A percentile compares a stretch with the other conserved stretches of the same genome.
Evolutionary conservation across 768 basidiomycete species (phyloP).

Genomic region (Psilocybe sp.): DNA sequence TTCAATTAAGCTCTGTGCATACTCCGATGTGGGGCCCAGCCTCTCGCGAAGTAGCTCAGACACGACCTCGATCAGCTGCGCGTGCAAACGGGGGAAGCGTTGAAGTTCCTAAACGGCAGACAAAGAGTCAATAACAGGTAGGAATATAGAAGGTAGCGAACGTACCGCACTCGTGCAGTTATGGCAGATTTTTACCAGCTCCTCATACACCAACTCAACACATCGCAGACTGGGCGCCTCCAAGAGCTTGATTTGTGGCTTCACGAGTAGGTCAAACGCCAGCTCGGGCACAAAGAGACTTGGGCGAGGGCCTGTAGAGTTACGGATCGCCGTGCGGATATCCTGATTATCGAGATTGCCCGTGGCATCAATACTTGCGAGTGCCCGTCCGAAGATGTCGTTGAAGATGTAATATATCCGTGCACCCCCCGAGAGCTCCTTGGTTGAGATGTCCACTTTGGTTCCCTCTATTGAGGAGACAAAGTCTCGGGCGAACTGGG

Average conservation of each 20-base stretch:
- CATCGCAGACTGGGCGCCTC: conserved; percentile 94
- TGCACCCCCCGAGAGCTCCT: conserved; percentile 96
- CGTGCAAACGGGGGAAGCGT: conserved; percentile 91
- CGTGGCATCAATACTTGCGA: conserved; percentile 87
- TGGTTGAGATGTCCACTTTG: conserved; percentile 93
- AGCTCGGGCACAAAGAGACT: conserved; percentile 96
- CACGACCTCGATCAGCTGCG: conserved; percentile 94
- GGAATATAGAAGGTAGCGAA: conserved; percentile 4
- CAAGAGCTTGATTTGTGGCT: conserved; percentile 95
- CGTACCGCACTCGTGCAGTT: conserved; percentile 89
- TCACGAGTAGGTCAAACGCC: conserved; percentile 94
- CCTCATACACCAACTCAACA: conserved; percentile 97
- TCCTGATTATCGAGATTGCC: conserved; percentile 90
- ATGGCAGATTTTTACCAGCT: conserved; percentile 98
- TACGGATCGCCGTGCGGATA: conserved; percentile 96
- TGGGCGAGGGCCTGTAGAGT: conserved; percentile 95
- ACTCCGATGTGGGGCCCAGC: conserved; percentile 94
- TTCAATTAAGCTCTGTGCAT: conserved; percentile 90
- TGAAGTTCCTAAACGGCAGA: conserved; percentile 71
- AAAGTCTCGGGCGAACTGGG: conserved; percentile 96
- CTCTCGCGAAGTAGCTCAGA: conserved; percentile 94
- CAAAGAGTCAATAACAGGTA: neutral
- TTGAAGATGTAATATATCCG: conserved; percentile 99
- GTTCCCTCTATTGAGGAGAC: conserved; percentile 97
- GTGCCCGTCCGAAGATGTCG: conserved; percentile 92